Percentiles rank a stretch among this genome's conserved stretches.
These are phyloP conservation scores for Colletotrichum musae DNA, from an alignment of 2,329 filamentous ascomycete species.

Conservation along the genomic window DNA sequence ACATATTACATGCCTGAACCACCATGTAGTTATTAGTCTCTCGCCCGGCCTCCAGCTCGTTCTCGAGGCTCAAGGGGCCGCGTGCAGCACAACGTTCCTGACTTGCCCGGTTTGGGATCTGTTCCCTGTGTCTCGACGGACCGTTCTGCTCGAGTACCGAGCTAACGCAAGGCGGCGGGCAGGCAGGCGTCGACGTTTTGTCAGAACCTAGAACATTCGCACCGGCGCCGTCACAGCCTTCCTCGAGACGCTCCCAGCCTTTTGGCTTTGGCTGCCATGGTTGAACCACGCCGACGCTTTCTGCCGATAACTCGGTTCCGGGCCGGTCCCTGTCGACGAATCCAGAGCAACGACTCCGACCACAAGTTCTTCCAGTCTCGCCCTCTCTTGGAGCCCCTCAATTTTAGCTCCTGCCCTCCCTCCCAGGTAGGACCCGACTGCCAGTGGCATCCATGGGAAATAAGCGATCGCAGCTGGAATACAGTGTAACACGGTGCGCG, in stretches of 20 bases:
- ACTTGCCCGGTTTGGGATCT: conserved; percentile 34
- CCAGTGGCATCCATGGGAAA: conserved; percentile 28
- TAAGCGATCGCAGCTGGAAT: conserved; percentile 20
- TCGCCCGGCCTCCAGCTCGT: neutral
- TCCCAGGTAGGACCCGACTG: conserved; percentile 10
- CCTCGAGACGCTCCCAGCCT: conserved; percentile 11
- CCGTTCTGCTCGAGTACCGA: conserved; percentile 15
- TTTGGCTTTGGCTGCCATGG: conserved; percentile 14
- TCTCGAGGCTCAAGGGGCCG: neutral
- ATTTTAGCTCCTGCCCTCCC: conserved; percentile 21
- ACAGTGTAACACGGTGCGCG: conserved; percentile 20
- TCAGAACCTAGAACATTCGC: conserved; percentile 32
- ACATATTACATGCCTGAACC: conserved; percentile 19
- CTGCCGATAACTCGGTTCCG: neutral
- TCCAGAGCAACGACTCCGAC: conserved; percentile 5
- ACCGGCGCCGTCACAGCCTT: conserved; percentile 30
- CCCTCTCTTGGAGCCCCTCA: conserved; percentile 26
- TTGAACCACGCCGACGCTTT: neutral
- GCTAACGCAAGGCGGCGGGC: conserved; percentile 33
- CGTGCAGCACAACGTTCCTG: conserved; percentile 29
- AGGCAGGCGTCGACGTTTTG: conserved; percentile 23
- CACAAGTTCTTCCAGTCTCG: conserved; percentile 9
- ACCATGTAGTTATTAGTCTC: neutral
- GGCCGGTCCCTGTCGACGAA: conserved; percentile 22
- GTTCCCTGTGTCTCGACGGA: conserved; percentile 24